Evolutionary conservation across 768 basidiomycete species (phyloP).

Genomic region (Phlebiopsis flavidoalba): DNA sequence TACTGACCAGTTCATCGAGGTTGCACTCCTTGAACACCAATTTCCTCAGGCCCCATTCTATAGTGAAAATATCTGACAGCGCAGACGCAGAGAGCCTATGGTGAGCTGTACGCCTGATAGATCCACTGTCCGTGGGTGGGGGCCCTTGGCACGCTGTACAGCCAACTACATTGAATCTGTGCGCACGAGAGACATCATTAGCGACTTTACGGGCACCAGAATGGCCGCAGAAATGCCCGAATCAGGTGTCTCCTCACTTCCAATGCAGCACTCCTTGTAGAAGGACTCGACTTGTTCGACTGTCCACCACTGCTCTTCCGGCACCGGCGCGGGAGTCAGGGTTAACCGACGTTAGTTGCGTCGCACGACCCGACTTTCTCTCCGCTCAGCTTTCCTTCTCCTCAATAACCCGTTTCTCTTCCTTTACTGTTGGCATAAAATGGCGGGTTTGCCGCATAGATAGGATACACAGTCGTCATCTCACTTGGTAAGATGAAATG

Average conservation of each 20-base stretch:
- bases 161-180: not conserved
- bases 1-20: conserved; percentile 67
- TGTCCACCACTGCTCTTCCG: conserved; percentile 72
- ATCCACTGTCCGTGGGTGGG: conserved; percentile 67
- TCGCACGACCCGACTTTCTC: conserved; percentile 59
- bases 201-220: conserved; percentile 46
- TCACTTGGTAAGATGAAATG: conserved; percentile 90
- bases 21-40: conserved; percentile 84
- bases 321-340: conserved; percentile 9
- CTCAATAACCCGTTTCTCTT: conserved; percentile 79
- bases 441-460: conserved; percentile 80
- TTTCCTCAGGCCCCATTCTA: conserved; percentile 91
- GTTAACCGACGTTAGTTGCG: conserved; percentile 41
- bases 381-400: conserved; percentile 66
- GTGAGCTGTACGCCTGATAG: conserved; percentile 78
- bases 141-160: conserved; percentile 44
- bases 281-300: conserved; percentile 80
- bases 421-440: conserved; percentile 71
- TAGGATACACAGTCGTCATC: conserved; percentile 86
- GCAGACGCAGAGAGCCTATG: conserved; percentile 62
- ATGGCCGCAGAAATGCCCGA: conserved; percentile 61
- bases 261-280: conserved; percentile 80
- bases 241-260: conserved; percentile 69
- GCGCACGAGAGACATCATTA: not conserved
- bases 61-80: conserved; percentile 84